These are phyloP conservation scores for Tuber microsphaerosporum DNA, from an alignment of 495 filamentous ascomycete species.

Conservation along the genomic window DNA sequence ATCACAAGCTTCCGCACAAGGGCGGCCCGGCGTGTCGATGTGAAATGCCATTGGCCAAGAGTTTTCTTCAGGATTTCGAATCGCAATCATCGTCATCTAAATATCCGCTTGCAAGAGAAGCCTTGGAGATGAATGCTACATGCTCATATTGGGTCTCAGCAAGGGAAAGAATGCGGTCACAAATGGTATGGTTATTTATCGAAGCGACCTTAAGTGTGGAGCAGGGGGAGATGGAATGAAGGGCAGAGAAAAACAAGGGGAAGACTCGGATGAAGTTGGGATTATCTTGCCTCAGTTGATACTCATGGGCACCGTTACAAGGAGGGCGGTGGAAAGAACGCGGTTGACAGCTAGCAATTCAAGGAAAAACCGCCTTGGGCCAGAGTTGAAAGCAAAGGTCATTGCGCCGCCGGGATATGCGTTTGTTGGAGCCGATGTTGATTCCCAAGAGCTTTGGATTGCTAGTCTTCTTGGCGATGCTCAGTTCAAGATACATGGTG, in stretches of 20 bases:
- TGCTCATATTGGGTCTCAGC: conserved; percentile 99
- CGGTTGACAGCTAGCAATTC: conserved; percentile 98
- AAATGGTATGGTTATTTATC: conserved; percentile 94
- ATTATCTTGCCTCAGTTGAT: conserved; percentile 96
- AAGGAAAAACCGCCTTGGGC: conserved; percentile 88
- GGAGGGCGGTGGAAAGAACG: conserved; percentile 91
- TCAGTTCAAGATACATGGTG: conserved; percentile 86
- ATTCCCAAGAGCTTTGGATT: conserved; percentile 99
- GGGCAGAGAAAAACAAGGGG: conserved; percentile 11
- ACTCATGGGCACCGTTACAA: conserved; percentile 97
- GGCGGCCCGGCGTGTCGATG: conserved; percentile 82
- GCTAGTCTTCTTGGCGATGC: conserved; percentile 91
- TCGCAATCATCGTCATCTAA: conserved; percentile 80
- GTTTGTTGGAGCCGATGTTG: conserved; percentile 95
- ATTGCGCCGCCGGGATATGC: conserved; percentile 84
- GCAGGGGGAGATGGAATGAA: not conserved
- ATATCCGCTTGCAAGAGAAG: conserved; percentile 82
- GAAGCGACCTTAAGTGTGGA: conserved; percentile 49
- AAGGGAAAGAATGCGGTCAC: conserved; percentile 79
- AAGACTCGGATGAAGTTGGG: conserved; percentile 46
- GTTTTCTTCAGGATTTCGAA: conserved; percentile 85
- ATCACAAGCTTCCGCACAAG: conserved; percentile 94
- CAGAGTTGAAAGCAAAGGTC: conserved; percentile 95
- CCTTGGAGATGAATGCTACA: conserved; percentile 93
- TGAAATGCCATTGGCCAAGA: conserved; percentile 78